phyloP scores from a whole-genome alignment of 1,139 yeast genomes.

The Yamadazyma jaroonii region DNA sequence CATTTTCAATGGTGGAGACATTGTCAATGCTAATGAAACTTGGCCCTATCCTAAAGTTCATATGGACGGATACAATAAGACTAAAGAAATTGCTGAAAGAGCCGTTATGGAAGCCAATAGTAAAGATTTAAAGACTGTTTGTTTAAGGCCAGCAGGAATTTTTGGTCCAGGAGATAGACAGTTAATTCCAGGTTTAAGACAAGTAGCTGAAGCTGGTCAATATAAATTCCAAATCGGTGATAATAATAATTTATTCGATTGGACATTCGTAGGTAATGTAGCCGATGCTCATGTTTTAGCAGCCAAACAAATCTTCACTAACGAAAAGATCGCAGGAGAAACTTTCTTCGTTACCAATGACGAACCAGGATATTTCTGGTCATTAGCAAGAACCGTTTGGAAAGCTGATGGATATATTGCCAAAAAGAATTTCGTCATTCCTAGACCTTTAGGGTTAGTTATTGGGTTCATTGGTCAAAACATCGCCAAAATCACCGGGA shows the following conservation, averaged over 20 bases:
- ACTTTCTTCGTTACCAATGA: slow-evolving; percentile 91
- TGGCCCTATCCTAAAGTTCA: slow-evolving; percentile 91
- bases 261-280: slow-evolving; percentile 99
- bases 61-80: slow-evolving; percentile 96
- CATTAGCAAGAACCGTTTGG: slow-evolving; percentile 95
- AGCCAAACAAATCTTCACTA: slow-evolving; percentile 65
- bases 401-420: slow-evolving; percentile 90
- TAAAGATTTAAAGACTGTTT: slow-evolving; percentile 64
- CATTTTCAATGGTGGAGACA: slow-evolving; percentile 88
- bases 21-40: slow-evolving; percentile 86
- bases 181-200: slow-evolving; percentile 86
- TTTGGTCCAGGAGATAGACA: slow-evolving; percentile 99
- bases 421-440: slow-evolving; percentile 63
- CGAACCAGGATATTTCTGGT: slow-evolving; percentile 95
- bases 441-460: slow-evolving; percentile 68
- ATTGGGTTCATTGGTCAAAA: slow-evolving; percentile 80
- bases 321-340: slow-evolving; percentile 68
- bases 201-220: slow-evolving; percentile 81
- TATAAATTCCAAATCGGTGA: slow-evolving; percentile 92
- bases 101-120: slow-evolving; percentile 72
- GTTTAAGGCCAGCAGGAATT: slow-evolving; percentile 95
- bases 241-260: slow-evolving; percentile 88
- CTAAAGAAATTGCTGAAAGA: slow-evolving; percentile 89
- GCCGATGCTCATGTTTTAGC: slow-evolving; percentile 97
- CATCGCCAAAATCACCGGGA: slow-evolving; percentile 65